A percentile compares a stretch with the other conserved stretches of the same genome.
Conservation (phyloP, 768 basidiomycete genomes). For the Lepiota subincarnata region DNA sequence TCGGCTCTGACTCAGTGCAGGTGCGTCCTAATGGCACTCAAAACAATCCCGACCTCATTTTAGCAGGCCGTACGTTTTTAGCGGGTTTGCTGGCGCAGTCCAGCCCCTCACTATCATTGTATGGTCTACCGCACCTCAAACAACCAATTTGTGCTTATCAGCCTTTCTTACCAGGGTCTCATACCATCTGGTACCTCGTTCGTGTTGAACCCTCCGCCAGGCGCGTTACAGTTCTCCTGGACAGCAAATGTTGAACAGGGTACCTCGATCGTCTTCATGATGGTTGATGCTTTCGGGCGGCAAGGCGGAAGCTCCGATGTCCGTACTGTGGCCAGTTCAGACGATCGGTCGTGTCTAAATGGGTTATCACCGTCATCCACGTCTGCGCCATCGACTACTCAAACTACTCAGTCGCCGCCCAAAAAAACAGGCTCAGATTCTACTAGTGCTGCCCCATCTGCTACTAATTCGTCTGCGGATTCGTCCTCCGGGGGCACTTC, state of each 20-base stretch:
- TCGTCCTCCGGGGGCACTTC: conserved; percentile 22
- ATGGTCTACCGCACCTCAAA: conserved; percentile 13
- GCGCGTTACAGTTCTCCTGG: conserved; percentile 47
- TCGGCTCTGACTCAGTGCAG: conserved; percentile 57
- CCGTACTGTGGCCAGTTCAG: conserved; percentile 41
- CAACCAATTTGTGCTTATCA: neutral
- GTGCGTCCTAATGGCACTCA: conserved; percentile 29
- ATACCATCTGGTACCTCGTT: conserved; percentile 60
- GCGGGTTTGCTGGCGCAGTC: conserved; percentile 37
- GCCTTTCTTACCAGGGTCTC: conserved; percentile 39
- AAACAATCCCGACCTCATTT: neutral
- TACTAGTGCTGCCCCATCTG: conserved; percentile 14
- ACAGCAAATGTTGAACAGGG: conserved; percentile 51
- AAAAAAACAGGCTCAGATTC: conserved; percentile 17
- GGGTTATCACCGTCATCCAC: conserved; percentile 51
- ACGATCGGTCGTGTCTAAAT: conserved; percentile 49
- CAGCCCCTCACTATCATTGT: conserved; percentile 56
- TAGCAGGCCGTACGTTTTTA: conserved; percentile 44
- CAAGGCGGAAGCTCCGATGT: conserved; percentile 61
- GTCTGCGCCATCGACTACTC: conserved; percentile 17
- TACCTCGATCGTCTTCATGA: conserved; percentile 53
- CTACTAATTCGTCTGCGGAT: neutral
- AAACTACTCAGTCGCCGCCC: conserved; percentile 18
- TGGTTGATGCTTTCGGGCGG: conserved; percentile 46
- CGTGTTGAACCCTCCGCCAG: conserved; percentile 36